Conservation (phyloP, 202 grass and related monocot genomes). For the Musa balbisiana region DNA sequence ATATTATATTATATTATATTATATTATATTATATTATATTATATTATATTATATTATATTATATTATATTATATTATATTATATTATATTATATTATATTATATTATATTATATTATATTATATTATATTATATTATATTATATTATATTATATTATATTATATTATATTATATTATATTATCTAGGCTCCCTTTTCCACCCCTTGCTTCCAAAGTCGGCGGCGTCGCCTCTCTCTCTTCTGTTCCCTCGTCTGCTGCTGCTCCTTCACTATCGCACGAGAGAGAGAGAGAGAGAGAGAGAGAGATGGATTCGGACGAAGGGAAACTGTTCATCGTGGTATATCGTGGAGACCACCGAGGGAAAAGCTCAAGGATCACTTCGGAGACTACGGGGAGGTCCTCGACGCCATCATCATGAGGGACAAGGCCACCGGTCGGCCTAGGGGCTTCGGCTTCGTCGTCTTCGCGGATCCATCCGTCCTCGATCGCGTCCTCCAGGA, state of each 20-base stretch:
- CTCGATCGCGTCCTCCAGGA: slow-evolving; percentile 74
- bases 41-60: no score
- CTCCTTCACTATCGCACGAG: neutral
- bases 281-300: slow-evolving; percentile 15
- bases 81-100: no score
- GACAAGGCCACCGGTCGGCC: slow-evolving; percentile 84
- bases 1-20: no score
- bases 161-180: no score
- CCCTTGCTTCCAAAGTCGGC: neutral
- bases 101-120: no score
- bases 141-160: no score
- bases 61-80: no score
- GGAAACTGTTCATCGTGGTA: slow-evolving; percentile 91
- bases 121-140: no score
- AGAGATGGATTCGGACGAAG: slow-evolving; percentile 83
- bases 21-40: no score
- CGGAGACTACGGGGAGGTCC: slow-evolving; percentile 61
- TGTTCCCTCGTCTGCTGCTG: neutral
- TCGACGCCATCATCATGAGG: slow-evolving; percentile 72
- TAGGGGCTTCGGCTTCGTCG: slow-evolving; percentile 90
- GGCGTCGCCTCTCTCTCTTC: neutral
- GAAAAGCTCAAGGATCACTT: slow-evolving; percentile 86
- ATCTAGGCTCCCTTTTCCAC: neutral
- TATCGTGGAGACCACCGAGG: slow-evolving; percentile 96
- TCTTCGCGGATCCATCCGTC: slow-evolving; percentile 66